Conservation (phyloP, 768 basidiomycete species). For the Neoboletus brunneissimus region DNA sequence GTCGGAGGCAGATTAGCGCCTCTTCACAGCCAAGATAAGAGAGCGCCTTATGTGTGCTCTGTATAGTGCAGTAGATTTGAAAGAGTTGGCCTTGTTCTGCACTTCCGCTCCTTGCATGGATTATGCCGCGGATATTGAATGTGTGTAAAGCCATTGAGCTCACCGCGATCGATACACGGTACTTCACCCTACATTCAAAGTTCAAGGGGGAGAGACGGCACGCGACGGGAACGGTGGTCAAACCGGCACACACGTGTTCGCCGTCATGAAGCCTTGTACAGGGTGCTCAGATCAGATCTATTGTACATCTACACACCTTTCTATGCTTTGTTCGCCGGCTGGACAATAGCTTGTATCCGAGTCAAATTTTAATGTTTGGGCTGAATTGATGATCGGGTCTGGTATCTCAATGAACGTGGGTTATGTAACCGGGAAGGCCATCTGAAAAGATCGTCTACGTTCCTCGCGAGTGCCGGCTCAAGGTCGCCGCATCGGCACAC, state of each 20-base stretch:
- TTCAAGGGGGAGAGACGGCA: not conserved
- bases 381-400: slow-evolving; percentile 1
- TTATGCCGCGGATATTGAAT: slow-evolving; percentile 9
- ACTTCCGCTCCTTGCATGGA: not conserved
- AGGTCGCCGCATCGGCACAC: slow-evolving; percentile 30
- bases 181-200: not conserved
- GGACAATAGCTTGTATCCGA: slow-evolving; percentile 14
- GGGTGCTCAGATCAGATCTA: slow-evolving; percentile 18
- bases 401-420: slow-evolving; percentile 7
- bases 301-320: not conserved
- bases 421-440: slow-evolving; percentile 16
- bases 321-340: slow-evolving; percentile 2
- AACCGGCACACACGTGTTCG: not conserved
- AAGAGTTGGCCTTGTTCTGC: not conserved
- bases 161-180: not conserved
- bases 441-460: slow-evolving; percentile 8
- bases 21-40: not conserved
- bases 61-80: not conserved
- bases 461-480: not conserved
- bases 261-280: not conserved
- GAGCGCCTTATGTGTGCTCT: not conserved
- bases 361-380: not conserved
- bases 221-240: slow-evolving; percentile 24
- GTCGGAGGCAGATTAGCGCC: not conserved
- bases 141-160: not conserved